phyloP scores from a whole-genome alignment of 768 basidiomycete genomes.

The Fibroporia radiculosa region DNA sequence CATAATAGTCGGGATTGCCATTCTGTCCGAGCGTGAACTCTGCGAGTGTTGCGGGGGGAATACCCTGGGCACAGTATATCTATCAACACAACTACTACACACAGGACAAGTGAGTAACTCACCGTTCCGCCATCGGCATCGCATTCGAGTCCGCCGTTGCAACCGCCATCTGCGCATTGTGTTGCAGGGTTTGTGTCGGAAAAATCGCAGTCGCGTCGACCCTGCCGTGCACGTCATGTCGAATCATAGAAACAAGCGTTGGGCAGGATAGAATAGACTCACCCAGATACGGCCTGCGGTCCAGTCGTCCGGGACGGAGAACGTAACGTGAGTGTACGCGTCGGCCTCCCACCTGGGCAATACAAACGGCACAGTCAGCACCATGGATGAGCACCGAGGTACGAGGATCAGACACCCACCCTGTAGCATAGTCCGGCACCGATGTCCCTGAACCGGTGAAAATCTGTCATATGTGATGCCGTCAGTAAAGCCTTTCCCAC shows the following conservation, averaged over 20 bases:
- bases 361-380: too few species aligned
- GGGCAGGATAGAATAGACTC: neutral
- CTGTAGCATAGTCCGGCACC: constrained; percentile 22
- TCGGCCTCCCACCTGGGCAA: constrained; percentile 22
- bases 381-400: neutral
- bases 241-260: neutral
- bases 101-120: constrained; percentile 1
- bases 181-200: constrained; percentile 21
- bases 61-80: constrained; percentile 15
- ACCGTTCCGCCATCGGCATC: constrained; percentile 30
- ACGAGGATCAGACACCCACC: constrained; percentile 12
- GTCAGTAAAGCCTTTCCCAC: neutral
- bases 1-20: constrained; percentile 23
- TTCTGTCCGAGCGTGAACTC: constrained; percentile 26
- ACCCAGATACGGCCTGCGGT: constrained; percentile 30
- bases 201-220: constrained; percentile 31
- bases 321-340: constrained; percentile 17
- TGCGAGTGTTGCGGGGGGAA: constrained; percentile 27
- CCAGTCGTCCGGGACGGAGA: constrained; percentile 31
- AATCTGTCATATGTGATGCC: neutral
- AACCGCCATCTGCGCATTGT: constrained; percentile 30
- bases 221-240: constrained; percentile 4
- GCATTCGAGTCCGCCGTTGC: constrained; percentile 31
- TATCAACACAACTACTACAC: neutral
- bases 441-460: constrained; percentile 20